Conservation (phyloP, 352 stramenopile species). For the Blastocystis sp. region DNA sequence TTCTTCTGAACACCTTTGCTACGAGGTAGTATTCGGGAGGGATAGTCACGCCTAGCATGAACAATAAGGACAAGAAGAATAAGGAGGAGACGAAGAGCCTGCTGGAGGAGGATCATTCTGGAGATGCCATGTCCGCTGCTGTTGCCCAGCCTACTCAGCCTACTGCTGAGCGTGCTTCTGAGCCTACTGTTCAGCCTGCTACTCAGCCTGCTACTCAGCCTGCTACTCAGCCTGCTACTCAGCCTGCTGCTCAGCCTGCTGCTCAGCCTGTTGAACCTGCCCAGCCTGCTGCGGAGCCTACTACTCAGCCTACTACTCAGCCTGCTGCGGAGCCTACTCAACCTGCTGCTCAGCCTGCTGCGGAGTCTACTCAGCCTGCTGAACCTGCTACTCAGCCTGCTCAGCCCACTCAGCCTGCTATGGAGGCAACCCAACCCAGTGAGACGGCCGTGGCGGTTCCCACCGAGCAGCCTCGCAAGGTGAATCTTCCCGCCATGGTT, state of each 20-base stretch:
- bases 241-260: slow-evolving; percentile 8
- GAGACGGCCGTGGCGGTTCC: neutral
- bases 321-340: slow-evolving; percentile 1
- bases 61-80: slow-evolving; percentile 30
- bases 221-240: neutral
- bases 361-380: neutral
- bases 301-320: neutral
- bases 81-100: slow-evolving; percentile 3
- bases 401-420: neutral
- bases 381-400: neutral
- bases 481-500: neutral
- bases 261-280: neutral
- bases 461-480: neutral
- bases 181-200: neutral
- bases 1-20: slow-evolving; percentile 53
- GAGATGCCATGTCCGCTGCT: neutral
- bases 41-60: slow-evolving; percentile 2
- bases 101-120: slow-evolving; percentile 8
- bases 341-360: slow-evolving; percentile 13
- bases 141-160: neutral
- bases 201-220: neutral
- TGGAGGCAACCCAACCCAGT: too few species aligned
- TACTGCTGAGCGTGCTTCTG: slow-evolving; percentile 11
- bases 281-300: neutral
- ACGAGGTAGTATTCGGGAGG: neutral